Evolutionary conservation across 345 rosid genomes (phyloP).

Genomic region (Eucalyptus coolabah): DNA sequence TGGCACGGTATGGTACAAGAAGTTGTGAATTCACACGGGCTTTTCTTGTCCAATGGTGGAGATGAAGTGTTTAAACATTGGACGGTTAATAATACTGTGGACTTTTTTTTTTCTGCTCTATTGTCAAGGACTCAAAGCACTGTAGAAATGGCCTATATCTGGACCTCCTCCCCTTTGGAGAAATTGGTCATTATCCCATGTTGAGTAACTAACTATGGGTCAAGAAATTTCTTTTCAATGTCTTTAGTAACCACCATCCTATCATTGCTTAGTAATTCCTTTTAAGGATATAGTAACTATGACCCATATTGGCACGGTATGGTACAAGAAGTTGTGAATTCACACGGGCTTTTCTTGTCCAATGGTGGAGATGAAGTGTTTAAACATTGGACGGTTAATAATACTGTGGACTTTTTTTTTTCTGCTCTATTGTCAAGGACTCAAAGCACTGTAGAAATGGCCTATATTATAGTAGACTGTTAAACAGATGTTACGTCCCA

Average conservation of each 20-base stretch:
- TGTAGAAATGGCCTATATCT: too few species aligned
- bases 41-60: not conserved
- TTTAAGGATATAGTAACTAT: not conserved
- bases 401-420: not conserved
- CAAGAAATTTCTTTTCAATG: not conserved
- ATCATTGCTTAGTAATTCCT: not conserved
- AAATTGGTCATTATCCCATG: not conserved
- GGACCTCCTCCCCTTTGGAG: not conserved
- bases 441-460: not conserved
- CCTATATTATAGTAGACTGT: not conserved
- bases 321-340: not conserved
- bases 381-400: not conserved
- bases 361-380: not conserved
- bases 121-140: too few species aligned
- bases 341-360: not conserved
- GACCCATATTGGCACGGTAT: not conserved
- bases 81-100: not conserved
- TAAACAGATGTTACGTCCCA: not conserved
- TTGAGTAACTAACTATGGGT: not conserved
- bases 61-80: not conserved
- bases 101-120: too few species aligned
- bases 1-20: not conserved
- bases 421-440: not conserved
- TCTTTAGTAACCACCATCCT: not conserved
- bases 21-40: not conserved